Conservation (phyloP, 495 filamentous ascomycete species). For the Lasiosphaeris hirsuta region DNA sequence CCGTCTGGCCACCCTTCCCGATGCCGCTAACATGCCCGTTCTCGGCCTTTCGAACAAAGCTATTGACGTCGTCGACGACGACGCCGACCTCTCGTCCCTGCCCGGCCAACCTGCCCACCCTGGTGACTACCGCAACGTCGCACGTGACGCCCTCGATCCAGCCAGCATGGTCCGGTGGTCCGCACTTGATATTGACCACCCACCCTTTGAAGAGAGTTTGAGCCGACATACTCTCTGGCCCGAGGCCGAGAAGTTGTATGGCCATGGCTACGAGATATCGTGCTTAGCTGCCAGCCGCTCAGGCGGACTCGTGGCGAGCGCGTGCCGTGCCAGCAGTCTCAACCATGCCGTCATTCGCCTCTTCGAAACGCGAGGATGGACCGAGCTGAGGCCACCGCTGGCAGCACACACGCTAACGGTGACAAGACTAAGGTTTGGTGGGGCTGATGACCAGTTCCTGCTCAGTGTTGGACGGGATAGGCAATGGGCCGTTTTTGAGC, state of each 20-base stretch:
- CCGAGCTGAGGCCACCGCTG: slow-evolving; percentile 79
- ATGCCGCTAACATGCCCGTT: slow-evolving; percentile 89
- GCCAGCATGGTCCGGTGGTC: slow-evolving; percentile 40
- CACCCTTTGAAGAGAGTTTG: slow-evolving; percentile 85
- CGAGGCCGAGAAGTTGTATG: slow-evolving; percentile 94
- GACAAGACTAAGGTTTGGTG: slow-evolving; percentile 72
- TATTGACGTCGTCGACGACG: slow-evolving; percentile 58
- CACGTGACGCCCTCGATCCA: slow-evolving; percentile 41
- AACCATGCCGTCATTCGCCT: slow-evolving; percentile 93
- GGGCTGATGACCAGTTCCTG: slow-evolving; percentile 61
- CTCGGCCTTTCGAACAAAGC: slow-evolving; percentile 97
- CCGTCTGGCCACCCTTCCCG: slow-evolving; percentile 57
- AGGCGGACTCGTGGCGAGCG: slow-evolving; percentile 76
- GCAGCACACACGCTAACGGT: slow-evolving; percentile 81
- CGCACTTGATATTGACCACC: slow-evolving; percentile 55
- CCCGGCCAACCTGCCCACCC: neutral
- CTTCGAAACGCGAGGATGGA: slow-evolving; percentile 82
- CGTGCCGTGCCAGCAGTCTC: slow-evolving; percentile 85
- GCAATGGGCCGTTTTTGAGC: slow-evolving; percentile 79
- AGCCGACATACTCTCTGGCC: slow-evolving; percentile 92
- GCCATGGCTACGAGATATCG: slow-evolving; percentile 97
- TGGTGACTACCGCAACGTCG: slow-evolving; percentile 31
- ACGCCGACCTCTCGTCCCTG: slow-evolving; percentile 29
- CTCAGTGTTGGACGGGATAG: slow-evolving; percentile 89
- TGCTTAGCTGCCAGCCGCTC: slow-evolving; percentile 77